A percentile compares a stretch with the other conserved stretches of the same genome.
These are phyloP conservation scores for Penicillium sp. DNA, from an alignment of 2,329 filamentous ascomycete species.

Conservation along the genomic window DNA sequence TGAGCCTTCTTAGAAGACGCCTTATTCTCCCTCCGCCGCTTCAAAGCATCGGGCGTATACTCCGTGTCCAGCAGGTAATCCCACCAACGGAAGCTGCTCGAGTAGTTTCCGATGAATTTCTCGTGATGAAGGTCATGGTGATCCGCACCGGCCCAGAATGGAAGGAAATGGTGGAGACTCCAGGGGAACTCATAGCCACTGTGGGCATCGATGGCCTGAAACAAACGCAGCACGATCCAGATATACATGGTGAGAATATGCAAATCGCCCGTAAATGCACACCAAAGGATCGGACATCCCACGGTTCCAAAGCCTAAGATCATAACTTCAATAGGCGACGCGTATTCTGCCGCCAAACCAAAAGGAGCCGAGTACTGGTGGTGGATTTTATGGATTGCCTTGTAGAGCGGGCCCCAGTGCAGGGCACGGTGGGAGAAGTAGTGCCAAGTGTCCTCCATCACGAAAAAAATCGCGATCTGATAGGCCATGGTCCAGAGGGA, in stretches of 20 bases:
- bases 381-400: conserved; percentile 96
- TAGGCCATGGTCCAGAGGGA: conserved; percentile 78
- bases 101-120: conserved; percentile 97
- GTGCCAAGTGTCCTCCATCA: conserved; percentile 96
- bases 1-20: conserved; percentile 28
- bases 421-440: conserved; percentile 93
- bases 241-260: conserved; percentile 97
- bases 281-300: conserved; percentile 77
- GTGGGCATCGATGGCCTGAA: conserved; percentile 97
- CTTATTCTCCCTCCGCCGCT: conserved; percentile 68
- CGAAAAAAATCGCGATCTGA: conserved; percentile 91
- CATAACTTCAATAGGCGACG: conserved; percentile 96
- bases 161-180: conserved; percentile 91
- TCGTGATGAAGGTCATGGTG: conserved; percentile 98
- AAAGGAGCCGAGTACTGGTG: conserved; percentile 98
- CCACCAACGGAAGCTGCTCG: conserved; percentile 99
- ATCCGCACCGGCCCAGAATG: conserved; percentile 95
- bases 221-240: conserved; percentile 89
- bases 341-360: conserved; percentile 93
- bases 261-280: conserved; percentile 75
- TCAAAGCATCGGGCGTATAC: conserved; percentile 80
- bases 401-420: conserved; percentile 95
- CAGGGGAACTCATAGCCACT: conserved; percentile 98
- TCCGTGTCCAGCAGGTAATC: conserved; percentile 92
- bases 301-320: conserved; percentile 85